A percentile compares a stretch with the other conserved stretches of the same genome.
These are phyloP conservation scores for Agastache rugosa DNA, from an alignment of 257 asterid species.

Conservation along the genomic window DNA sequence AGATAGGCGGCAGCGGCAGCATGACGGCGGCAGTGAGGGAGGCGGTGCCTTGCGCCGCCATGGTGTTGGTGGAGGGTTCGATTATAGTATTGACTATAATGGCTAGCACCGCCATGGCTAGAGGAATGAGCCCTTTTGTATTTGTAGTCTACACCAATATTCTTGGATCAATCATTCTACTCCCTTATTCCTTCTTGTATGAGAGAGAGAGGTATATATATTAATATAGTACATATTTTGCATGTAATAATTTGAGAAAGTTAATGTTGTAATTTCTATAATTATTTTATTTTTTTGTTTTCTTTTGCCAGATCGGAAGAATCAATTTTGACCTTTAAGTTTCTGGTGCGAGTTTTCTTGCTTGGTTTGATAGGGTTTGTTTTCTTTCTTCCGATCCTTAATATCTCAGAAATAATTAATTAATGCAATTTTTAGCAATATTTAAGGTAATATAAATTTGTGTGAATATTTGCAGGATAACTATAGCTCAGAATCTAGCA, in stretches of 20 bases:
- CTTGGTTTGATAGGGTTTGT: constrained; percentile 76
- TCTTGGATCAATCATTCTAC: constrained; percentile 64
- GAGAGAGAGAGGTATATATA: constrained; percentile 48
- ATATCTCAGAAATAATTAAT: too few relatives aligned
- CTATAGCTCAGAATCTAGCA: constrained; percentile 75
- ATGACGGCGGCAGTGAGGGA: constrained; percentile 45
- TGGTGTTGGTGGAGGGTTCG: constrained; percentile 71
- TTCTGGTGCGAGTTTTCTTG: constrained; percentile 57
- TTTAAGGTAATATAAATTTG: not conserved
- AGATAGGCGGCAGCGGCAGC: constrained; percentile 34
- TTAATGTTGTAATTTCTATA: too few relatives aligned
- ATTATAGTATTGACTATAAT: constrained; percentile 63
- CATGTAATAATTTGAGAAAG: not conserved
- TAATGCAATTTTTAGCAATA: not conserved
- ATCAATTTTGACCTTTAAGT: constrained; percentile 50
- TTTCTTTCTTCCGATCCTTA: not conserved
- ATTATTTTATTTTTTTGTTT: not conserved
- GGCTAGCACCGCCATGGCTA: constrained; percentile 76
- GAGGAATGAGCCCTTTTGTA: constrained; percentile 75
- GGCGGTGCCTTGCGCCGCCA: constrained; percentile 54
- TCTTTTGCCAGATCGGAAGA: constrained; percentile 50
- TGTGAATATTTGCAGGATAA: constrained; percentile 52
- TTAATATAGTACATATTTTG: not conserved
- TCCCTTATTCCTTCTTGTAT: constrained; percentile 48
- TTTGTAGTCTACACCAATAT: constrained; percentile 79